Base-by-base conservation (phyloP, 106 monocot species). In the Allium cepa region DNA sequence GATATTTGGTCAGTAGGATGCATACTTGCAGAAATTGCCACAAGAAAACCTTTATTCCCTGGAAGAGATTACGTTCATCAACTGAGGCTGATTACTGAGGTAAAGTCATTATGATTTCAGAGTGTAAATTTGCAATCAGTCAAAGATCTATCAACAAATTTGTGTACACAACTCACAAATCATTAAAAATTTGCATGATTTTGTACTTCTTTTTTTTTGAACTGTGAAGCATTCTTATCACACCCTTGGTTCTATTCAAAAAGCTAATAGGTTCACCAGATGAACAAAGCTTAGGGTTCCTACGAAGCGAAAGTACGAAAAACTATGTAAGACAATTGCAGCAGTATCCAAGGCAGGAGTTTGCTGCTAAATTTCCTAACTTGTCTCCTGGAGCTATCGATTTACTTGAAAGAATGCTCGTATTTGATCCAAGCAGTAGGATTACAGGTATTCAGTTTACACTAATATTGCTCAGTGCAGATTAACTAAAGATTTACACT, bases 211-310 rank as follows among this genome's bases (percentile, higher is more conserved):
- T 36, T 5, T 36, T 5, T 22, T 22, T 36, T 36, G 3, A 36
- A 36, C 36, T 36, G 36, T 36, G 36, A 36, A 36, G 36, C 36
- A 36, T 36, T 36, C 36, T 36, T 11, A 3, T 59, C 47, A 11
- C 36, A 49, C 49, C 60, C n/a, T 60, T 71, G 7, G 26, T 56
- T 66, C 26, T 72, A 27, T 48, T 62, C 60, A 16, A 68, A 80
- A 78, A 93, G 93, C 72, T 93, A 12, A 85, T 93, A 89, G 93
- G 93, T 69, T 89, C 88, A 16, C 93, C 93, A 46, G 93, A 89
- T 73, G 93, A 93, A 59, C 73, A 88, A 1, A 89, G 89, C 78
- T 83, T 93, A 27, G 93, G 89, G n/a, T 93, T 93, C 64, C 89
- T 93, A 14, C 74, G 89, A 56, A 86, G 86, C 63, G 86, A 89